Evolutionary conservation across 106 monocot genomes (phyloP), one percentile per base, ranked within the genome.

Genomic region (Dioscorea alata): DNA sequence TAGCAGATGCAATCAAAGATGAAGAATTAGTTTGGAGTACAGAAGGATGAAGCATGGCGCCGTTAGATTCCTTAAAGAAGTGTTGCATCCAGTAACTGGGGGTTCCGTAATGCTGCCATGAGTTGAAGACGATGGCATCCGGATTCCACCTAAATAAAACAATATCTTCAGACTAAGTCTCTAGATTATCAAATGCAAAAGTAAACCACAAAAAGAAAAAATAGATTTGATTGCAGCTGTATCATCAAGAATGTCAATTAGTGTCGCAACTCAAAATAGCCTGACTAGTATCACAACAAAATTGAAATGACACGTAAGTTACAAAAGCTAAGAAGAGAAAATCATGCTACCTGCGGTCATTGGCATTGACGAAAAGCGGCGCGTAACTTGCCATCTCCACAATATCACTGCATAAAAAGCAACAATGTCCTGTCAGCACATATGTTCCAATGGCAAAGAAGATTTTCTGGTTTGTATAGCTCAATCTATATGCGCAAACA

Each of bases 11-110:
- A 58, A 89, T 61, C 60, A 92, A 58, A 62, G 69, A 77, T 57
- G 50, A 31, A 15, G 80, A 72, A 15, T 62, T 69, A 56, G 84
- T 50, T 59, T 84, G 72, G 16, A 92, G 50, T 0, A 50, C 75
- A 19, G 82, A 69, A 20, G 92, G 89, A 69, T 82, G 89, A 69
- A 74, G 22, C 8, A 71, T 66, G 58, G 97, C 89, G 51, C 89
- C 91, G 57, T 77, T 86, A 57, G 92, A 97, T 60, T 89, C 78
- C 76, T 74, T 83, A 65, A 97, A 97, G 53, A 97, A 87, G 0
- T 90, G 97, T 56, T 92, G 92, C 89, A 97, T 82, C 97, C 97
- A 97, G 68, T 97, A 97, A 71, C 86, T 97, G 8, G 97, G 97
- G 33, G 92, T 92, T 70, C 92, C 97, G 52, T 82, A 97, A 12